phyloP scores from a whole-genome alignment of 2,329 filamentous ascomycete genomes.

The Monascus ruber region DNA sequence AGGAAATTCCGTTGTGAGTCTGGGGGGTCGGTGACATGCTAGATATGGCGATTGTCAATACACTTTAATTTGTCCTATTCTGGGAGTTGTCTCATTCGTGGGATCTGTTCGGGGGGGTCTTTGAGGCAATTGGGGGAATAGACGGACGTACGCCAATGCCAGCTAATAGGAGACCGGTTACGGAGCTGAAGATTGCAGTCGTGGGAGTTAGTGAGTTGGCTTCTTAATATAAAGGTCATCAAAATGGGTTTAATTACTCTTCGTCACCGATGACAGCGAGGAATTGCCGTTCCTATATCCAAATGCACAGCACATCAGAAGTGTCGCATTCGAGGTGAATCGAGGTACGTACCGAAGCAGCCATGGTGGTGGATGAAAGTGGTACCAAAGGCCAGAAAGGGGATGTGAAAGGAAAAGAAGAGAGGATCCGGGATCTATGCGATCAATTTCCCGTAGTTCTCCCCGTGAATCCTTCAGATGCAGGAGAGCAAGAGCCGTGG shows the following conservation, averaged over 20 bases:
- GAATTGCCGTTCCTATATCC: slow-evolving; percentile 69
- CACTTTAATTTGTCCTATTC: too few species aligned
- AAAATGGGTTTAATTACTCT: slow-evolving; percentile 34
- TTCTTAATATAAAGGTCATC: neutral
- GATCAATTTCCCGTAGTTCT: neutral
- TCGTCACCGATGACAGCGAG: slow-evolving; percentile 97
- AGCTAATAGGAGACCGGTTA: slow-evolving; percentile 87
- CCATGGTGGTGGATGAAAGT: slow-evolving; percentile 37
- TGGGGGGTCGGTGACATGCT: slow-evolving; percentile 85
- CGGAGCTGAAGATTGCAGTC: slow-evolving; percentile 53
- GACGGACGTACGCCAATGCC: slow-evolving; percentile 68
- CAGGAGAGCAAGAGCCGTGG: neutral
- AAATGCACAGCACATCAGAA: neutral
- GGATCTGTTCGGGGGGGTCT: too few species aligned
- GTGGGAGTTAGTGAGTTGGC: slow-evolving; percentile 3
- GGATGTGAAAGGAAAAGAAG: slow-evolving; percentile 1
- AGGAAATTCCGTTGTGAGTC: slow-evolving; percentile 96
- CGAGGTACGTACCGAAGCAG: neutral
- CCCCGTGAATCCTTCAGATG: neutral
- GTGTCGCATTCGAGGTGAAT: neutral
- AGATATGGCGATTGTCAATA: neutral
- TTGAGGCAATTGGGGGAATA: neutral
- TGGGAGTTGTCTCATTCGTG: too few species aligned
- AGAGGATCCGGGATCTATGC: neutral
- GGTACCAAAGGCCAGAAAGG: slow-evolving; percentile 39